A percentile compares a stretch with the other conserved stretches of the same genome.
These are phyloP conservation scores for Talaromyces albobiverticillius DNA, from an alignment of 2,329 filamentous ascomycete genomes.

Conservation along the genomic window DNA sequence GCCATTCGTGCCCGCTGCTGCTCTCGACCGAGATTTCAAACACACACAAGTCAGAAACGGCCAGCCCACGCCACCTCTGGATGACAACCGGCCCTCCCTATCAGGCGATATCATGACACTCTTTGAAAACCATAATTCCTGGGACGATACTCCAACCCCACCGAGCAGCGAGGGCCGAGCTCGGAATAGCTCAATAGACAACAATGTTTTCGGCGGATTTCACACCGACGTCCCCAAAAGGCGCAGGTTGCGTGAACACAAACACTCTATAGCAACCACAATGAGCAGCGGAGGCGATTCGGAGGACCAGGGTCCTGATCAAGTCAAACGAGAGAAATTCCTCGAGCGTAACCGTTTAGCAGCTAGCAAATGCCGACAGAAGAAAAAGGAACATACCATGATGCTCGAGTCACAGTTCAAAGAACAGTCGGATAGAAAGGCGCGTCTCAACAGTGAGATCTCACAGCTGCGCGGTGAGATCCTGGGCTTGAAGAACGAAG, in stretches of 20 bases:
- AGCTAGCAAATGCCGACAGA: constrained; percentile 60
- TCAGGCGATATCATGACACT: constrained; percentile 3
- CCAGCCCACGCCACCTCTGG: constrained; percentile 35
- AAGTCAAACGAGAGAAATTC: constrained; percentile 49
- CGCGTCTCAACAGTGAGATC: constrained; percentile 30
- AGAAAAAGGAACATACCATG: constrained; percentile 59
- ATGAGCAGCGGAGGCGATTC: constrained; percentile 25
- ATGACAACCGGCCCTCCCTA: constrained; percentile 22
- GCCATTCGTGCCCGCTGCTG: constrained; percentile 23
- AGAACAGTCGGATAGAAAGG: constrained; percentile 34
- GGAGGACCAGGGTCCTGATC: constrained; percentile 20
- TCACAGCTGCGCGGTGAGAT: constrained; percentile 35
- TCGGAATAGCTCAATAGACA: constrained; percentile 12
- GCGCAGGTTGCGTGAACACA: constrained; percentile 19
- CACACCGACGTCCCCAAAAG: constrained; percentile 17
- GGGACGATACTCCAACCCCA: constrained; percentile 16
- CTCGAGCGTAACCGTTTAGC: constrained; percentile 60
- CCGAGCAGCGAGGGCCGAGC: constrained; percentile 10
- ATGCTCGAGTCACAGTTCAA: constrained; percentile 45
- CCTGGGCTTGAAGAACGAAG: constrained; percentile 38
- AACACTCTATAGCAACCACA: constrained; percentile 15
- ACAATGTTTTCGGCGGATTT: neutral
- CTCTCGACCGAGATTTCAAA: constrained; percentile 30
- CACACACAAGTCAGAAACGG: constrained; percentile 37
- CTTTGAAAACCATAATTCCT: constrained; percentile 9